Evolutionary conservation across 2,329 filamentous ascomycete genomes (phyloP).

Genomic region (Sporothrix globosa): DNA sequence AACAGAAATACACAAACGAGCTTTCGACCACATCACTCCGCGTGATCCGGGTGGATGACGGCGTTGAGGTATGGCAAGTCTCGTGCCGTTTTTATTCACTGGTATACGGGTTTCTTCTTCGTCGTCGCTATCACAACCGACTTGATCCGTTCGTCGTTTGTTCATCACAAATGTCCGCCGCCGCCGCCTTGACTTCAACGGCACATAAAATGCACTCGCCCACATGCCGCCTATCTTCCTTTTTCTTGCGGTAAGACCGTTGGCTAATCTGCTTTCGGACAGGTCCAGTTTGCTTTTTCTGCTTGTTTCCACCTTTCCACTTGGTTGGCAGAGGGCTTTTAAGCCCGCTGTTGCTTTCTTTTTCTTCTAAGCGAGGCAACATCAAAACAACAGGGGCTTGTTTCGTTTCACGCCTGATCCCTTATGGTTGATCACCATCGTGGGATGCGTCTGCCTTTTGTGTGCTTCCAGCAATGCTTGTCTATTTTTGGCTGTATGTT

Average conservation of each 20-base stretch:
- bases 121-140: neutral
- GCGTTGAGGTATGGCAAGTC: neutral
- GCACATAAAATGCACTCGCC: neutral
- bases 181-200: neutral
- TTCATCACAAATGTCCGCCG: neutral
- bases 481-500: slow-evolving; percentile 4
- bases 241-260: neutral
- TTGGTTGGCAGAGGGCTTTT: neutral
- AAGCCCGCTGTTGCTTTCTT: neutral
- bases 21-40: too few species aligned
- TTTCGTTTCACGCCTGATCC: slow-evolving; percentile 20
- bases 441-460: neutral
- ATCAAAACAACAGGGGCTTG: neutral
- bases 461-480: neutral
- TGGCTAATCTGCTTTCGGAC: slow-evolving; percentile 19
- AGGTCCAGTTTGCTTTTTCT: neutral
- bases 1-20: too few species aligned
- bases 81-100: neutral
- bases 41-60: neutral
- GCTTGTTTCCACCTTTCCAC: neutral
- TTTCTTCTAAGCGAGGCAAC: slow-evolving; percentile 18
- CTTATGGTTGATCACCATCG: neutral
- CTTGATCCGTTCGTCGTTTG: neutral
- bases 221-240: neutral
- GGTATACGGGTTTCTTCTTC: neutral